Evolutionary conservation across 192 early-diverging fungal genomes (phyloP).

Genomic region (Coemansia sp.): DNA sequence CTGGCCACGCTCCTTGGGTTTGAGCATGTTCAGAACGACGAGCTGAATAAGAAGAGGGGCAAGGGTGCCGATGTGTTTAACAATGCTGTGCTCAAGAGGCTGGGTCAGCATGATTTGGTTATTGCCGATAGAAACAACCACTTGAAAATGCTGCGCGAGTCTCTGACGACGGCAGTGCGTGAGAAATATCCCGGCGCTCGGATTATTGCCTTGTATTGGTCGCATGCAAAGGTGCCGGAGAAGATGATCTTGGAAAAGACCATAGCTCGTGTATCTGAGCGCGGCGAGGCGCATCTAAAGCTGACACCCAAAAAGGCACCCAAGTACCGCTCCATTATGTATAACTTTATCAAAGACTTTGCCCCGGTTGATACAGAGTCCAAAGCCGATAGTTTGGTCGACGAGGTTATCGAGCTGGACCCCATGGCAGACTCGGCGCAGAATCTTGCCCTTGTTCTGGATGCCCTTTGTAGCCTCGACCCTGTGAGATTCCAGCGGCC

Average conservation of each 20-base stretch:
- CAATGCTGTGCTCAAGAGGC: conserved; percentile 51
- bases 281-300: conserved; percentile 80
- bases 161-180: conserved; percentile 52
- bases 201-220: conserved; percentile 77
- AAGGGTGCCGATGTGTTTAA: conserved; percentile 53
- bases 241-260: conserved; percentile 54
- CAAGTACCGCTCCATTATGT: conserved; percentile 58
- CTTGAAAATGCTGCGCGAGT: conserved; percentile 49
- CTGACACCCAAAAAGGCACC: conserved; percentile 65
- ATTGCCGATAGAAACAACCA: conserved; percentile 83
- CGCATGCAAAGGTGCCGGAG: conserved; percentile 49
- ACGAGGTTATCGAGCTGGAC: conserved; percentile 57
- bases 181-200: conserved; percentile 55
- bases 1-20: conserved; percentile 60
- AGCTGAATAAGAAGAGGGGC: conserved; percentile 63
- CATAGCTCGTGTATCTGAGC: conserved; percentile 53
- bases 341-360: conserved; percentile 52
- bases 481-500: conserved; percentile 33
- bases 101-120: conserved; percentile 60
- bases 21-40: conserved; percentile 83
- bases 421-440: conserved; percentile 49
- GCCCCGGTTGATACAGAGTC: conserved; percentile 54
- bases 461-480: conserved; percentile 49
- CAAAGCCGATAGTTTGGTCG: conserved; percentile 52
- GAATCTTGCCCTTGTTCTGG: conserved; percentile 49